Evolutionary conservation across 129 eudicot genomes (phyloP), one percentile per base, ranked within the genome.

Genomic region (Artemisia argyi): DNA sequence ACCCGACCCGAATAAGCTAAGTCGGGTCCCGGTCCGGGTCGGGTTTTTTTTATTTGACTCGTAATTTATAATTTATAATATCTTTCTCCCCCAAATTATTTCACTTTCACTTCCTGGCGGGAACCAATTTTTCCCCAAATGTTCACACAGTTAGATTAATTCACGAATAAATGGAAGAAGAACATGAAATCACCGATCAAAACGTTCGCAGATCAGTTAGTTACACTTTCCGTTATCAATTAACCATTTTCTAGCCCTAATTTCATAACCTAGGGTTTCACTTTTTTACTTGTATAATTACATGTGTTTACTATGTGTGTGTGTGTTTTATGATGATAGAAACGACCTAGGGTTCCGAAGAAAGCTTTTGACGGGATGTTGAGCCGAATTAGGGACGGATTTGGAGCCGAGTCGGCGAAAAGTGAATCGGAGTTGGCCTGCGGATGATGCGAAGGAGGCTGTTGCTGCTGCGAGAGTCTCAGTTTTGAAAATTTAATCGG

Each of bases 121-220:
- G 32, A 28, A 28, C 32, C 4, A 28, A 28, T 28, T 28, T 18
- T 72, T 42, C 65, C 65, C 65, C 35, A 20, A 69, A 77, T 61
- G 5, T 65, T 22, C 76, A 56, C 81, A 67, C 11, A 32, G 52
- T 57, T 51, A 12, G 53, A 14, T 28, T 9, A 72, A n/a, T 32
- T 52, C 44, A 63, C 49, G 20, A 63, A 5, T 66, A 76, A 47
- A 89, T 89, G 90, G 96, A 90, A 60, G 93, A 84, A 56, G 89
- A 84, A 56, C 86, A 65, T 50, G 68, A 55, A 13, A 76, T 68
- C 71, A 75, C 88, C 54, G 96, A 83, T 3, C 66, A 76, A 32
- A 73, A 46, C 2, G 30, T 79, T 76, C 96, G 94, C 67, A 93
- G 96, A 6, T 81, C 93, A 80, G 96, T 90, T 30, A 78, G 87